Conservation (phyloP, 148 eudicot genomes). For the Selenicereus undatus region DNA sequence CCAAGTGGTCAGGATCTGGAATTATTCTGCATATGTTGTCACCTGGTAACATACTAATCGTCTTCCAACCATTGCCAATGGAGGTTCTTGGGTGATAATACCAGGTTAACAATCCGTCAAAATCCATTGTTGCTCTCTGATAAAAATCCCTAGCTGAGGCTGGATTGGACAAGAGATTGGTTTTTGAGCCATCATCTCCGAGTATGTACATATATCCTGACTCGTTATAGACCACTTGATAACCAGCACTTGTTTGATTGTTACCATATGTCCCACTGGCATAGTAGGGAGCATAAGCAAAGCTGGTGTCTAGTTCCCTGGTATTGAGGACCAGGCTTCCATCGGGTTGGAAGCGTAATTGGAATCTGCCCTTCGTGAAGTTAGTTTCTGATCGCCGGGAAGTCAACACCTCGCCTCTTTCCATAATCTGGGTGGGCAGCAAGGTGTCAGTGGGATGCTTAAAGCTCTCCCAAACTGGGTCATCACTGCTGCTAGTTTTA, state of each 20-base stretch:
- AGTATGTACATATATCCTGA: slow-evolving; percentile 25
- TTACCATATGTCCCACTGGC: not conserved
- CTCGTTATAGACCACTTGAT: slow-evolving; percentile 1
- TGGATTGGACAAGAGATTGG: not conserved
- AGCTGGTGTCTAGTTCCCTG: not conserved
- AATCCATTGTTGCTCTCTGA: slow-evolving; percentile 27
- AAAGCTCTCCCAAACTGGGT: slow-evolving; percentile 42
- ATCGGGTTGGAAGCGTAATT: slow-evolving; percentile 15
- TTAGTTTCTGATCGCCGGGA: slow-evolving; percentile 31
- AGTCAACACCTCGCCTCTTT: slow-evolving; percentile 3
- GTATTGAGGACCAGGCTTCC: slow-evolving; percentile 25
- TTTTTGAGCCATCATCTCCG: slow-evolving; percentile 6
- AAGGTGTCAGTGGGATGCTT: not conserved
- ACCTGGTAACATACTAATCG: not conserved
- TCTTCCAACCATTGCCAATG: slow-evolving; percentile 31
- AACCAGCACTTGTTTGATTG: slow-evolving; percentile 15
- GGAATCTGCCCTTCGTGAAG: slow-evolving; percentile 46
- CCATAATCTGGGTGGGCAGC: slow-evolving; percentile 26
- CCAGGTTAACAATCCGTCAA: slow-evolving; percentile 29
- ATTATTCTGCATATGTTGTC: not conserved
- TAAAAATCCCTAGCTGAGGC: not conserved
- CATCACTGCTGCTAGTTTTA: slow-evolving; percentile 1
- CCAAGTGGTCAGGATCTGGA: not conserved
- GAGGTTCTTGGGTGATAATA: slow-evolving; percentile 17
- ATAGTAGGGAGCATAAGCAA: slow-evolving; percentile 4